Base-by-base conservation (phyloP, 768 basidiomycete genomes). In the Pleurotus citrinopileatus region DNA sequence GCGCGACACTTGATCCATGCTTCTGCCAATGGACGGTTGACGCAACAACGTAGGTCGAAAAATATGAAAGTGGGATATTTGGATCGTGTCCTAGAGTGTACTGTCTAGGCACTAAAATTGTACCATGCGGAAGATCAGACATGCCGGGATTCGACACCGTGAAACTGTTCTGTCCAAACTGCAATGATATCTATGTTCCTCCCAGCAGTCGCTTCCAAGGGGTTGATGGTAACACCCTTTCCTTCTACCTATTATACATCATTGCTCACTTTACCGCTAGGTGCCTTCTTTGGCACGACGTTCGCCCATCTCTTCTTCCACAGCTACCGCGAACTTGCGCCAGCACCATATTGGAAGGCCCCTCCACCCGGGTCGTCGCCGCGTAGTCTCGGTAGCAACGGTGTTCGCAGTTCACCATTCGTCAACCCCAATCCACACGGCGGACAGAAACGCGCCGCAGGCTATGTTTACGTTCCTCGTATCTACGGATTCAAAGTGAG, bases 261-360 rank as follows among this genome's bases (percentile, higher is more conserved):
- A n/a, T n/a, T n/a, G n/a, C n/a, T n/a, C n/a, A n/a, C n/a, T n/a
- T n/a, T n/a, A n/a, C n/a, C n/a, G n/a, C n/a, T 38, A 98, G 95
- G 96, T 58, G 97, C 97, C 9, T 99, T 98, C 75, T 99, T 99
- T 74, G 97, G 97, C 19, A 98, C 96, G 0, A 98, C 96, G n/a
- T 99, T 99, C 69, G 79, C 95, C 1, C 94, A 98, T 64, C 79
- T 99, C 22, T 96, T 98, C 74, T 98, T 98, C 80, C 94, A 98
- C 66, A 94, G 91, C 58, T 98, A 96, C 73, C 90, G 91, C 22
- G 94, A 96, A 67, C 81, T 95, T n/a, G 85, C 92, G 7, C 91
- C 95, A 0, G 91, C 93, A 22, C 93, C 95, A 2, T 98, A 94
- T 73, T 94, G 84, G 82, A 91, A 89, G 59, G 79, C 84, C n/a